Base-by-base conservation (phyloP, 495 filamentous ascomycete species). In the Penicillium bovifimosum region DNA sequence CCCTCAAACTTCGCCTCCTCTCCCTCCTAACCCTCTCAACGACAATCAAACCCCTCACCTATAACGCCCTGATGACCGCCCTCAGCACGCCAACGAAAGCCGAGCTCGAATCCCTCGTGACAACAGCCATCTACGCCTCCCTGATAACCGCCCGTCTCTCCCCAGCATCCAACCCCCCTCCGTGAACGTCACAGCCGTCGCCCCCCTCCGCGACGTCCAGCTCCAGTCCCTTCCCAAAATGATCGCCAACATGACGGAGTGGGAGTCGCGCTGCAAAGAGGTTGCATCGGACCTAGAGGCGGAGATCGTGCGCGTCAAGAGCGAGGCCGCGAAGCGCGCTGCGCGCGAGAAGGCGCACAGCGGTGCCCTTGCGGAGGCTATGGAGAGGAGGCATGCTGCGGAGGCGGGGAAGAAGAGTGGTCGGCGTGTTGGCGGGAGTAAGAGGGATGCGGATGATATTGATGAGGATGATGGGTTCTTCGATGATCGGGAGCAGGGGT, bases 91-190 rank as follows among this genome's bases (percentile, higher is more conserved):
- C 82, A 43, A 78, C 72, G 52, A 65, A 78, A 48, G 80, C 87
- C 29, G 83, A 86, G 35, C 85, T 98, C 59, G 93, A 98, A 76
- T 82, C 91, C 58, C 85, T 97, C 47, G 81, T 97, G 52, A 96
- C 93, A 65, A 81, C 82, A 57, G 82, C 90, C 57, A 87, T 96
- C 69, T 97, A 96, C 77, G 80, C 86, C 33, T 86, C 83, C 16
- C 82, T 98, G 0, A 68, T 98, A 32, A 77, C 78, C 20, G 93
- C 82, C 7, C 90, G 89, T 54, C 86, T 97, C 33, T 88, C 92
- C 64, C 88, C 91, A 9, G 68, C 76, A 16, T 67, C 72, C 20
- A 77, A 79, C 40, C 72, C 82, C 80, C 84, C 16, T 76, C 76
- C 54, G 83, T 96, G 17, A 82, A 81, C 62, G 82, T 96, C 39